A percentile compares a stretch with the other conserved stretches of the same genome.
These are phyloP conservation scores for Raphidocelis subcapitata DNA, from an alignment of 139 green algal genomes.

Conservation along the genomic window DNA sequence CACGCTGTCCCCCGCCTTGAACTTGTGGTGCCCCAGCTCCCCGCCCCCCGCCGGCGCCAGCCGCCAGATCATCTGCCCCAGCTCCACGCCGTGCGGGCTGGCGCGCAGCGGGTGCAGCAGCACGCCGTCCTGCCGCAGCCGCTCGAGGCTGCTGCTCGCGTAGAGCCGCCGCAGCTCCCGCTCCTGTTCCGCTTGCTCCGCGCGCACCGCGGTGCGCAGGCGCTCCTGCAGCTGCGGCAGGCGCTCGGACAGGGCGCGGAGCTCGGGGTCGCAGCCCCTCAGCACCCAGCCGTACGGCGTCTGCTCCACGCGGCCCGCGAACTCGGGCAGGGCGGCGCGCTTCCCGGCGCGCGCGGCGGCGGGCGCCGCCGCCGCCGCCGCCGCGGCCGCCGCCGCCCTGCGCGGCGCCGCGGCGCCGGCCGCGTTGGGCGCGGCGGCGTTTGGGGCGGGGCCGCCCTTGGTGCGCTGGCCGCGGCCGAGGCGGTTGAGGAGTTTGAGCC, in stretches of 20 bases:
- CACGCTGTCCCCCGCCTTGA: too few species aligned
- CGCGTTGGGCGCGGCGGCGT: background rate
- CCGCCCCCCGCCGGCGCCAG: too few species aligned
- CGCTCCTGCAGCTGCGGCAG: conserved; percentile 22
- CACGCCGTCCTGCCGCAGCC: conserved; percentile 49
- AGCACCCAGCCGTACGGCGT: background rate
- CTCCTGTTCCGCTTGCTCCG: conserved; percentile 40
- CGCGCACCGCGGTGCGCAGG: conserved; percentile 29
- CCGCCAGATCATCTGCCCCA: too few species aligned
- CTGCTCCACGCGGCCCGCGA: background rate
- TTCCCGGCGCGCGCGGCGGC: too few species aligned
- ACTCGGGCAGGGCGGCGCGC: too few species aligned
- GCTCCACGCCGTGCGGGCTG: too few species aligned
- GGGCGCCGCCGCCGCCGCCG: background rate
- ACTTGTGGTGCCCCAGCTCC: too few species aligned
- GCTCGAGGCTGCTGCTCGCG: conserved; percentile 24
- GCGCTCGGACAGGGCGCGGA: conserved; percentile 15
- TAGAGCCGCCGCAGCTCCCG: conserved; percentile 38
- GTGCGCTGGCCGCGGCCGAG: background rate
- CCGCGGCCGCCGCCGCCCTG: background rate
- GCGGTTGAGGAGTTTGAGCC: background rate
- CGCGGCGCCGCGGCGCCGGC: background rate
- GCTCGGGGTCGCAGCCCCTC: background rate
- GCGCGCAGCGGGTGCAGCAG: conserved; percentile 26
- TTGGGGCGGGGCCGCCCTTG: background rate